These are phyloP conservation scores for Amborella trichopoda DNA, from an alignment of 164 flowering plant species.

Conservation along the genomic window DNA sequence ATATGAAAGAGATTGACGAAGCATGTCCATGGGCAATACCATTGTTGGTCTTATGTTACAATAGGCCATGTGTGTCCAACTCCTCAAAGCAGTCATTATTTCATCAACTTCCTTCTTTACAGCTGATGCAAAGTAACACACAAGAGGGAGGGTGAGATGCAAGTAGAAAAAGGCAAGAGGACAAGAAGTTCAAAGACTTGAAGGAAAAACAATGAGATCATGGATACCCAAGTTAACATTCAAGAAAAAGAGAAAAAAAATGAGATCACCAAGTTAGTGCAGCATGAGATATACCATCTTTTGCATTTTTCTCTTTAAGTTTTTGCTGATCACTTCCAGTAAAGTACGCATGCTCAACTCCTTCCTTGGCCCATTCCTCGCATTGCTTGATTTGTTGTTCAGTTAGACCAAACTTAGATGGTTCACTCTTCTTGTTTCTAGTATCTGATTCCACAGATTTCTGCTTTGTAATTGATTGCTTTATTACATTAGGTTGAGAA, in stretches of 20 bases:
- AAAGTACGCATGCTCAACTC: constrained; percentile 7
- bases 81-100: neutral
- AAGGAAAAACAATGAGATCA: neutral
- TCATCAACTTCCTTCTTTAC: neutral
- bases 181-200: neutral
- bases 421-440: neutral
- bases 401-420: neutral
- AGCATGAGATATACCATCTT: constrained; percentile 5
- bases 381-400: constrained; percentile 3
- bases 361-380: constrained; percentile 14
- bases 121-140: neutral
- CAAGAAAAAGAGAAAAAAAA: neutral
- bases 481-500: neutral
- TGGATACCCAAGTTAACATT: neutral
- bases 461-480: constrained; percentile 1
- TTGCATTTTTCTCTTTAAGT: constrained; percentile 5
- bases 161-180: neutral
- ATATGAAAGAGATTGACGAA: no score
- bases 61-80: neutral
- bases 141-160: no score
- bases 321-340: constrained; percentile 5
- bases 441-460: constrained; percentile 2
- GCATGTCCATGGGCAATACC: no score
- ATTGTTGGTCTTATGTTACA: no score
- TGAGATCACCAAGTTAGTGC: neutral